Percentiles rank a stretch among this genome's conserved stretches.
Conservation (phyloP, 2,329 filamentous ascomycete species). For the Diaporthe velutina region DNA sequence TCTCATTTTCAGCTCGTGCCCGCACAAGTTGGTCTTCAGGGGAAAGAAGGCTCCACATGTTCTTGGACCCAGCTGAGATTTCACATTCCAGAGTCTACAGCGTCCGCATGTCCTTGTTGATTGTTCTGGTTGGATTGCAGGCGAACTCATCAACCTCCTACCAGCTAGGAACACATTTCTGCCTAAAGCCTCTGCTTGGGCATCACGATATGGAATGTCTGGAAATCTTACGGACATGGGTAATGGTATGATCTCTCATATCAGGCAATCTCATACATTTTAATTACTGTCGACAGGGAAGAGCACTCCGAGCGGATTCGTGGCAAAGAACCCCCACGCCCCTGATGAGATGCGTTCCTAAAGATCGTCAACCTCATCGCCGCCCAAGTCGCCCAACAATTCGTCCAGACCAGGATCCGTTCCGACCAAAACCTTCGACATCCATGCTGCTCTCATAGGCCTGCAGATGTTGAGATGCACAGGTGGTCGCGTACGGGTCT, state of each 20-base stretch:
- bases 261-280: background rate
- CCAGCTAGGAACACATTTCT: background rate
- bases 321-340: conserved; percentile 19
- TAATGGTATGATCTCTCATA: conserved; percentile 5
- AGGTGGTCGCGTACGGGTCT: background rate
- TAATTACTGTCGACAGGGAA: background rate
- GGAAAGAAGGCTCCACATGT: background rate
- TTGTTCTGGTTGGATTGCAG: background rate
- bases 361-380: conserved; percentile 4
- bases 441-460: background rate
- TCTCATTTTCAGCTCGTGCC: conserved; percentile 25
- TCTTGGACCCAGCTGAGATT: background rate
- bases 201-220: conserved; percentile 11
- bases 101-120: background rate
- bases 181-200: background rate
- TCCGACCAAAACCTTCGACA: background rate
- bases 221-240: background rate
- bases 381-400: conserved; percentile 5
- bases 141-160: conserved; percentile 10
- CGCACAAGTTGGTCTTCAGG: background rate
- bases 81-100: conserved; percentile 19
- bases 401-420: background rate
- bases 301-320: background rate
- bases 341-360: background rate
- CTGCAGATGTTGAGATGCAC: background rate